Evolutionary conservation across 2,329 filamentous ascomycete species (phyloP).

Genomic region (Ophiostoma ips): DNA sequence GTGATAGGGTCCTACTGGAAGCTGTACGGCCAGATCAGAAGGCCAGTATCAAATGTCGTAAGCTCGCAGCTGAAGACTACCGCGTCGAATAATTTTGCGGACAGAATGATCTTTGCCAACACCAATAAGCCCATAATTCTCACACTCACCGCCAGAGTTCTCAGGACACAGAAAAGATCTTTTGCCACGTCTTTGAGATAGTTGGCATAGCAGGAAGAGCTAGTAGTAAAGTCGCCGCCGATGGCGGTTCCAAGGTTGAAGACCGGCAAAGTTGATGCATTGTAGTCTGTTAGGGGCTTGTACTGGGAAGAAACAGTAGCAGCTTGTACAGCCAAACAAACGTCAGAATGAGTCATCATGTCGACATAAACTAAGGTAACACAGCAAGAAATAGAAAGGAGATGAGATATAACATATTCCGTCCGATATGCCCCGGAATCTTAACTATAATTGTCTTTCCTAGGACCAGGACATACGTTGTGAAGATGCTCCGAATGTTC

Average conservation of each 20-base stretch:
- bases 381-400: too few species aligned
- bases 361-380: not conserved
- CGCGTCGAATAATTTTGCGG: not conserved
- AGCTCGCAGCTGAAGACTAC: constrained; percentile 32
- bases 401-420: too few species aligned
- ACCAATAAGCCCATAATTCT: not conserved
- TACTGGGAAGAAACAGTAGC: not conserved
- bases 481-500: too few species aligned
- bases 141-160: not conserved
- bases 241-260: constrained; percentile 16
- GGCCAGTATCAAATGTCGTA: constrained; percentile 29
- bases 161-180: not conserved
- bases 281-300: constrained; percentile 1
- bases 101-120: not conserved
- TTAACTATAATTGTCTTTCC: too few species aligned
- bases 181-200: not conserved
- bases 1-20: constrained; percentile 32
- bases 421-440: too few species aligned
- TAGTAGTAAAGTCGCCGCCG: constrained; percentile 16
- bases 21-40: constrained; percentile 27
- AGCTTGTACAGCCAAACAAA: not conserved
- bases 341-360: too few species aligned
- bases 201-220: not conserved
- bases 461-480: too few species aligned
- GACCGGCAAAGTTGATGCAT: constrained; percentile 5